Evolutionary conservation across 768 basidiomycete genomes (phyloP).

Genomic region (Tylopilus rubrobrunneus): DNA sequence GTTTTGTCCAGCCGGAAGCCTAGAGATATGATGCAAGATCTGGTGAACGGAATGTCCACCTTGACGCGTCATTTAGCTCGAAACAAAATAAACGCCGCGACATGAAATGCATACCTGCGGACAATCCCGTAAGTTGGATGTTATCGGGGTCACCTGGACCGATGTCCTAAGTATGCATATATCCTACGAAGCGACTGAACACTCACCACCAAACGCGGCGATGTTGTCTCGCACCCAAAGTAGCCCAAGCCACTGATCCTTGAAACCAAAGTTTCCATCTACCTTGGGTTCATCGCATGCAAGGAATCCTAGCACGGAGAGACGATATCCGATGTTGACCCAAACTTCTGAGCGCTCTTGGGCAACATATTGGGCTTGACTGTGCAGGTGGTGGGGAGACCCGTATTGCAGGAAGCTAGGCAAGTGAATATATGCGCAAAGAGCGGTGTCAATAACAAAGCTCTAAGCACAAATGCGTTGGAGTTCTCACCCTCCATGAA

Average conservation of each 20-base stretch:
- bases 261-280: slow-evolving; percentile 78
- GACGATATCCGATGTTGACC: slow-evolving; percentile 74
- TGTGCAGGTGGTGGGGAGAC: slow-evolving; percentile 58
- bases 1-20: slow-evolving; percentile 46
- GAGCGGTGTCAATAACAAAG: background rate
- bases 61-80: slow-evolving; percentile 17
- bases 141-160: slow-evolving; percentile 54
- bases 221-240: slow-evolving; percentile 71
- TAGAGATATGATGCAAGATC: slow-evolving; percentile 63
- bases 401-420: slow-evolving; percentile 75
- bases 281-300: slow-evolving; percentile 59
- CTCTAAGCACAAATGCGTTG: background rate
- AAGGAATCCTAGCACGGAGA: slow-evolving; percentile 75
- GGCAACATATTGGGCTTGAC: slow-evolving; percentile 65
- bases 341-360: slow-evolving; percentile 64
- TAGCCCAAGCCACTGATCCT: slow-evolving; percentile 76
- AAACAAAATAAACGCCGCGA: background rate
- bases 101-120: slow-evolving; percentile 44
- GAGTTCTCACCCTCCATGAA: slow-evolving; percentile 63
- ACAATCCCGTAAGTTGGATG: slow-evolving; percentile 62
- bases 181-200: background rate
- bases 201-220: slow-evolving; percentile 58
- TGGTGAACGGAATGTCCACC: slow-evolving; percentile 76
- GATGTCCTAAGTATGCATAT: background rate
- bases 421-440: background rate